A percentile compares a stretch with the other conserved stretches of the same genome.
These are phyloP conservation scores for Xanthoparmelia taractica DNA, from an alignment of 495 filamentous ascomycete genomes.

Conservation along the genomic window DNA sequence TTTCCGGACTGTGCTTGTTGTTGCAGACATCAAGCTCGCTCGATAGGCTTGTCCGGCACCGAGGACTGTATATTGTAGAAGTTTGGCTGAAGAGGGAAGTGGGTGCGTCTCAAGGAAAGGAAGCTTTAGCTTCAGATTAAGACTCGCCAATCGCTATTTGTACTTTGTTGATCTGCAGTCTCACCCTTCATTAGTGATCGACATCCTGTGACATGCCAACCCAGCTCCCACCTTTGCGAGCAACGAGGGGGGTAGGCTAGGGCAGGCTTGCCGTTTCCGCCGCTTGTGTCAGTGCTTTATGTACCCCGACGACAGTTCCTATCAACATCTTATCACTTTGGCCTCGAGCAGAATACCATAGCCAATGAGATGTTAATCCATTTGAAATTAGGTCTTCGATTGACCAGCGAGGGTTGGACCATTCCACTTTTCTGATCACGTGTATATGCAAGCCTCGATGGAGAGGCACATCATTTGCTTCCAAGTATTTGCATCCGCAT, in stretches of 20 bases:
- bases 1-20: background rate
- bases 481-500: background rate
- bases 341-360: background rate
- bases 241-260: too few relatives aligned
- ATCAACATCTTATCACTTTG: background rate
- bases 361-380: background rate
- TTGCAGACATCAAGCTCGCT: background rate
- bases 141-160: background rate
- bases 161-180: background rate
- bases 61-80: too few relatives aligned
- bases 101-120: background rate
- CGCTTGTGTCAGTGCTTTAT: background rate
- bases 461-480: background rate
- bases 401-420: background rate
- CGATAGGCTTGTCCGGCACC: too few relatives aligned
- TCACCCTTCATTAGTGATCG: too few relatives aligned
- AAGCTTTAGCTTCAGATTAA: background rate
- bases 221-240: too few relatives aligned
- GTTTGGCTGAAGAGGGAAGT: background rate
- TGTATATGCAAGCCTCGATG: background rate
- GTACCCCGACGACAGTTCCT: background rate
- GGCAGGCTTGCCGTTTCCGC: background rate
- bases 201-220: too few relatives aligned
- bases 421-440: background rate
- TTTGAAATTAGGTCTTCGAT: too few relatives aligned